These are phyloP conservation scores for Eucalyptus polybractea DNA, from an alignment of 345 rosid genomes.

Conservation along the genomic window DNA sequence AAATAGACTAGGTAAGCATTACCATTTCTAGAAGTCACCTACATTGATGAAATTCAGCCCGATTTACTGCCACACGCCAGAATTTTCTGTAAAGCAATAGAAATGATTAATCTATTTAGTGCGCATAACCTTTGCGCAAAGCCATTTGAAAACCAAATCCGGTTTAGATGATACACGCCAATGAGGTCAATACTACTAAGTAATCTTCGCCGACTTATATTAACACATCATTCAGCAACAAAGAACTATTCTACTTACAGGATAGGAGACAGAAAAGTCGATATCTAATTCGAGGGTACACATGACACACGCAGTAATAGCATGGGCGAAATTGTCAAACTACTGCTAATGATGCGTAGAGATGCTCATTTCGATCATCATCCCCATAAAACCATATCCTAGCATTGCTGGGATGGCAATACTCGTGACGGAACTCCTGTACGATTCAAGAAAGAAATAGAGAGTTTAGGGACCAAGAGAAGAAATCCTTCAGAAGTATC, in stretches of 20 bases:
- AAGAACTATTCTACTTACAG: background rate
- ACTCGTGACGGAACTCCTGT: too few species aligned
- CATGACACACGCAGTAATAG: background rate
- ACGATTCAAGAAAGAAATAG: too few species aligned
- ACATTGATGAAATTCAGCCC: background rate
- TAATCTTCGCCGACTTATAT: background rate
- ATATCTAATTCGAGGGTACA: background rate
- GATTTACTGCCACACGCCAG: too few species aligned
- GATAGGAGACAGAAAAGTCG: background rate
- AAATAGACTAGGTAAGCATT: background rate
- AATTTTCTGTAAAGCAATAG: background rate
- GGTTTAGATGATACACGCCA: background rate
- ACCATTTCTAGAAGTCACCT: background rate
- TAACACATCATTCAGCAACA: background rate
- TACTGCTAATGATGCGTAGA: constrained; percentile 71
- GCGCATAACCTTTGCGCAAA: background rate
- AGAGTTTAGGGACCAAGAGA: too few species aligned
- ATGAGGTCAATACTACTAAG: background rate
- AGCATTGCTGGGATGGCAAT: constrained; percentile 60
- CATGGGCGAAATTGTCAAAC: background rate
- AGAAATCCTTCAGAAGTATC: background rate
- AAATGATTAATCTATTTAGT: background rate
- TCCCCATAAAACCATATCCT: too few species aligned
- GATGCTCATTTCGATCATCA: constrained; percentile 45
- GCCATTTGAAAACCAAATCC: background rate